Conservation (phyloP, 148 eudicot genomes). For the Vaccinium myrtillus region DNA sequence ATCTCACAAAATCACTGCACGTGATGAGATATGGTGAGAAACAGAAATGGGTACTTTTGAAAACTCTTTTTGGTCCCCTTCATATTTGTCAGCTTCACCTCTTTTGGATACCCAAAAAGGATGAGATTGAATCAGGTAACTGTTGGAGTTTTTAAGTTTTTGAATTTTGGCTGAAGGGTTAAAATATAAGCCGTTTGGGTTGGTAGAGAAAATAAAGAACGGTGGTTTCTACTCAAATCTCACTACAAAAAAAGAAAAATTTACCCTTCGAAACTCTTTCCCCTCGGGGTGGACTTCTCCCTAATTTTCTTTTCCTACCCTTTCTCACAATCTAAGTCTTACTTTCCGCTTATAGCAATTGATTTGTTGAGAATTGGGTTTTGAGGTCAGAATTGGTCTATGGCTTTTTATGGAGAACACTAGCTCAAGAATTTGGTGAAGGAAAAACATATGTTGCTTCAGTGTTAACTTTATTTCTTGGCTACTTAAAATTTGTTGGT, state of each 20-base stretch:
- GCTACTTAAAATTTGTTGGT: no score
- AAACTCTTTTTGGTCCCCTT: no score
- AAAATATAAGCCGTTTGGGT: no score
- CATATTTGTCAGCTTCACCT: no score
- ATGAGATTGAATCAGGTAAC: no score
- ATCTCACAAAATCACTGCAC: not conserved
- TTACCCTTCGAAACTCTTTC: not conserved
- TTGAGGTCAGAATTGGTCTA: not conserved
- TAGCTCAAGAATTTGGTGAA: not conserved
- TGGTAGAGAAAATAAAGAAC: not conserved
- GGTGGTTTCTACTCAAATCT: not conserved
- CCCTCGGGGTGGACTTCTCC: not conserved
- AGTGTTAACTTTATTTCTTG: not conserved
- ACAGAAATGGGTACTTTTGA: no score
- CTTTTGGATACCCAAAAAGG: not conserved
- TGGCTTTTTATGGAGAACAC: not conserved
- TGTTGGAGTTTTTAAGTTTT: not conserved
- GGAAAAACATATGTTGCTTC: not conserved
- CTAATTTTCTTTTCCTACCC: not conserved
- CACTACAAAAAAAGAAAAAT: not conserved
- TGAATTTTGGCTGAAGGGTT: not conserved
- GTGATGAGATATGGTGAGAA: not conserved
- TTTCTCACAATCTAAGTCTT: no score
- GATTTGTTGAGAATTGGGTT: not conserved
- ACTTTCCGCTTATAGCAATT: not conserved